Conservation (phyloP, 2,329 filamentous ascomycete species). For the Epichloe scottii region DNA sequence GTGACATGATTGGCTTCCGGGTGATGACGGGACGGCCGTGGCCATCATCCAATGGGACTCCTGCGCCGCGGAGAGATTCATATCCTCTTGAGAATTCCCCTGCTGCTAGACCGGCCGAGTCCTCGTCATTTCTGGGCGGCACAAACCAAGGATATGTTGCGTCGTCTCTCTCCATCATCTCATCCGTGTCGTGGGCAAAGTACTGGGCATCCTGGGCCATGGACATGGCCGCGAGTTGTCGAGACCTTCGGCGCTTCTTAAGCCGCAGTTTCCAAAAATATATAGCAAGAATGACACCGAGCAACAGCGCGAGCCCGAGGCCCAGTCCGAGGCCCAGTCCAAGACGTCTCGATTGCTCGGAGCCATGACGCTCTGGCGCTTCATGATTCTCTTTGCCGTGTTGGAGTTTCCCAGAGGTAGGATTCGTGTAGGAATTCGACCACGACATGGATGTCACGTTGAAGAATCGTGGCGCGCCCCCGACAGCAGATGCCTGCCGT, state of each 20-base stretch:
- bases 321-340: slow-evolving; percentile 56
- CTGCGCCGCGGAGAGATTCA: slow-evolving; percentile 31
- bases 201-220: slow-evolving; percentile 36
- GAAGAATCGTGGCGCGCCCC: slow-evolving; percentile 30
- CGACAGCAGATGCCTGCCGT: slow-evolving; percentile 17
- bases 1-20: slow-evolving; percentile 20
- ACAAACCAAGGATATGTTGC: background rate
- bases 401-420: slow-evolving; percentile 11
- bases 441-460: slow-evolving; percentile 46
- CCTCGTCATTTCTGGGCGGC: background rate
- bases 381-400: slow-evolving; percentile 3
- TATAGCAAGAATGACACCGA: slow-evolving; percentile 32
- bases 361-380: slow-evolving; percentile 12
- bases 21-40: slow-evolving; percentile 24
- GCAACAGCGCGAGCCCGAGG: slow-evolving; percentile 34
- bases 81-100: slow-evolving; percentile 34
- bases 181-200: slow-evolving; percentile 31
- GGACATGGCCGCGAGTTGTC: slow-evolving; percentile 33
- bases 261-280: slow-evolving; percentile 38
- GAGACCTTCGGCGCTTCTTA: slow-evolving; percentile 22
- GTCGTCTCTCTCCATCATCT: slow-evolving; percentile 31
- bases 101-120: slow-evolving; percentile 4
- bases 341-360: slow-evolving; percentile 20
- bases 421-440: slow-evolving; percentile 37
- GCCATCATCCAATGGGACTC: slow-evolving; percentile 4